Evolutionary conservation across 2,329 filamentous ascomycete genomes (phyloP).

Genomic region (Pseudofabraea citricarpa): DNA sequence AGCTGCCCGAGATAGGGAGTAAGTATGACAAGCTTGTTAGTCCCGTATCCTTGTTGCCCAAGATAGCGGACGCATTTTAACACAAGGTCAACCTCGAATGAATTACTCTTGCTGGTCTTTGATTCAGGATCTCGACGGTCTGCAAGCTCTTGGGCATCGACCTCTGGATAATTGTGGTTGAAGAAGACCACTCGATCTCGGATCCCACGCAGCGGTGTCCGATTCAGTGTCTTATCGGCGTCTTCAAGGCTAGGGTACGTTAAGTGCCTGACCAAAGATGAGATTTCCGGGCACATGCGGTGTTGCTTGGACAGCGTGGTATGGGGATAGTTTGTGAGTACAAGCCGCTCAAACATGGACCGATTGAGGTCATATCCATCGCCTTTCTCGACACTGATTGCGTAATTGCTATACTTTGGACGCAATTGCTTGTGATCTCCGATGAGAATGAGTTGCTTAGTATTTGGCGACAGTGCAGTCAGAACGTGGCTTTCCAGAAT

Average conservation of each 20-base stretch:
- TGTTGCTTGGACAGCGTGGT: constrained; percentile 57
- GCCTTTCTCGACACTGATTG: constrained; percentile 56
- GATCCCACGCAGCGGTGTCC: constrained; percentile 48
- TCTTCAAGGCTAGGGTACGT: constrained; percentile 61
- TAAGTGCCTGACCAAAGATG: constrained; percentile 47
- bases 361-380: constrained; percentile 62
- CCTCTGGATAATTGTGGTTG: constrained; percentile 51
- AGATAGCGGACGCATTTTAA: constrained; percentile 60
- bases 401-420: constrained; percentile 58
- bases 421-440: constrained; percentile 71
- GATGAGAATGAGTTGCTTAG: constrained; percentile 63
- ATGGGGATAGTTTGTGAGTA: constrained; percentile 48
- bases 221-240: constrained; percentile 40
- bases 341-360: constrained; percentile 65
- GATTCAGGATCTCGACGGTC: constrained; percentile 45
- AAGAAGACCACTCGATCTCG: constrained; percentile 57
- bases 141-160: constrained; percentile 31
- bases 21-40: constrained; percentile 57
- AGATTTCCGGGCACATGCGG: constrained; percentile 66
- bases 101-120: constrained; percentile 51
- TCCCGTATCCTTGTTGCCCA: constrained; percentile 62
- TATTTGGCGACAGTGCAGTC: constrained; percentile 48
- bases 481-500: constrained; percentile 66
- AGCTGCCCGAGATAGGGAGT: constrained; percentile 69
- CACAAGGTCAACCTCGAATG: constrained; percentile 59